These are phyloP conservation scores for Coleophoma crateriformis DNA, from an alignment of 2,329 filamentous ascomycete genomes.

Conservation along the genomic window DNA sequence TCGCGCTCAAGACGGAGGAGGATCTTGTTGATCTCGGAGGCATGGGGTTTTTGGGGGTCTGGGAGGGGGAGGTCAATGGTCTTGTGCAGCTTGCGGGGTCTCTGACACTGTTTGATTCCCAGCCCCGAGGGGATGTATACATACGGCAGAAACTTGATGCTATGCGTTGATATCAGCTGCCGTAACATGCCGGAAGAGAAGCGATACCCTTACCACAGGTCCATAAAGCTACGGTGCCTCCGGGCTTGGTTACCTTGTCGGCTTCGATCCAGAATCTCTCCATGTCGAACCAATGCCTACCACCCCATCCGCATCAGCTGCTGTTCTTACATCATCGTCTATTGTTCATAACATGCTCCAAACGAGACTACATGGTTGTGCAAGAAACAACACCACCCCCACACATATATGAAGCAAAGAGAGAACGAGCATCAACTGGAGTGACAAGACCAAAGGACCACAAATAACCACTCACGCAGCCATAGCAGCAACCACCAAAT, in stretches of 20 bases:
- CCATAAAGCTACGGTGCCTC: constrained; percentile 43
- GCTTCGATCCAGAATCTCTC: constrained; percentile 37
- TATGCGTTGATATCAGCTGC: constrained; percentile 1
- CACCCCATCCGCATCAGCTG: too few relatives aligned
- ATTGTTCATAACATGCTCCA: too few relatives aligned
- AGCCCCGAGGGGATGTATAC: neutral
- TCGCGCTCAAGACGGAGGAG: constrained; percentile 30
- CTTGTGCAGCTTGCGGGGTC: too few relatives aligned
- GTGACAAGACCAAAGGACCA: too few relatives aligned
- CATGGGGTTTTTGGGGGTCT: constrained; percentile 31
- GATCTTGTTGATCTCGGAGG: constrained; percentile 27
- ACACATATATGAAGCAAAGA: too few relatives aligned
- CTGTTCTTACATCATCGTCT: too few relatives aligned
- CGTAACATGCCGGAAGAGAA: neutral
- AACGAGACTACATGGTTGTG: too few relatives aligned
- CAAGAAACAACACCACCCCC: too few relatives aligned
- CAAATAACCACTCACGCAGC: constrained; percentile 15
- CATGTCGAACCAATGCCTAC: constrained; percentile 44
- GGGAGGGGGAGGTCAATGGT: neutral
- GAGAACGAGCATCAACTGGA: too few relatives aligned
- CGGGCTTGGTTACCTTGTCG: constrained; percentile 37
- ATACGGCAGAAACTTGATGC: constrained; percentile 9
- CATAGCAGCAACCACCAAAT: constrained; percentile 21
- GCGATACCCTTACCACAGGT: constrained; percentile 20
- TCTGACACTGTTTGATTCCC: too few relatives aligned